Evolutionary conservation across 2,329 filamentous ascomycete species (phyloP).

Genomic region (Magnaporthiopsis poae): DNA sequence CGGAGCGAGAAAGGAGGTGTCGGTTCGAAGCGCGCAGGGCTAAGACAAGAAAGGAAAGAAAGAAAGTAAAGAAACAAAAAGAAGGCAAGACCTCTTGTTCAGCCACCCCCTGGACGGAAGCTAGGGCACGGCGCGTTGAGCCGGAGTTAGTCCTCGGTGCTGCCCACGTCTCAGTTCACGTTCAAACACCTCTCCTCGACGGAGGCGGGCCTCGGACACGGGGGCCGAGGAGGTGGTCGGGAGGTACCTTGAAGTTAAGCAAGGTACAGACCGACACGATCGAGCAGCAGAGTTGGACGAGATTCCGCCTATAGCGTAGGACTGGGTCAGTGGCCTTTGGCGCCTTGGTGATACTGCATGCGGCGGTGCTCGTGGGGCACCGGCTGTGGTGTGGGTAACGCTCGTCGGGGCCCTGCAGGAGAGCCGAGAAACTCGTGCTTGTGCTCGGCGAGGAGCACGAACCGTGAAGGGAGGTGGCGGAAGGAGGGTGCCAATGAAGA

Average conservation of each 20-base stretch:
- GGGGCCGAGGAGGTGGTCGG: background rate
- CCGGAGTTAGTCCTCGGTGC: background rate
- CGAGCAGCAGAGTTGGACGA: conserved; percentile 36
- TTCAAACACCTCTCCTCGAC: background rate
- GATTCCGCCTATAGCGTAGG: conserved; percentile 38
- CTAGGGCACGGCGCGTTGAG: background rate
- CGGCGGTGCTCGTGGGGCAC: conserved; percentile 32
- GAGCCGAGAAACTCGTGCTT: conserved; percentile 8
- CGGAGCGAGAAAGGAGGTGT: background rate
- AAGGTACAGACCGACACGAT: conserved; percentile 11
- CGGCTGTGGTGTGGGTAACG: conserved; percentile 26
- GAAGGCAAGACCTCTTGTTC: background rate
- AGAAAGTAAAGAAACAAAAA: too few relatives aligned
- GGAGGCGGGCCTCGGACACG: background rate
- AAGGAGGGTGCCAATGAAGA: background rate
- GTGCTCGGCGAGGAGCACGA: conserved; percentile 2
- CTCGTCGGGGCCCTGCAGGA: conserved; percentile 37
- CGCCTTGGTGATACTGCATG: conserved; percentile 39
- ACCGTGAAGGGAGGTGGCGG: conserved; percentile 2
- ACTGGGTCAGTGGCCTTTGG: conserved; percentile 37
- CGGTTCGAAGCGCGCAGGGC: background rate
- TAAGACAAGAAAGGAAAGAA: background rate
- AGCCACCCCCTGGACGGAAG: background rate
- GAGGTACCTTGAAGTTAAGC: background rate
- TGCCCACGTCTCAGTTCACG: background rate